Base-by-base conservation (phyloP, 192 early-diverging fungal genomes). In the Podila verticillata region DNA sequence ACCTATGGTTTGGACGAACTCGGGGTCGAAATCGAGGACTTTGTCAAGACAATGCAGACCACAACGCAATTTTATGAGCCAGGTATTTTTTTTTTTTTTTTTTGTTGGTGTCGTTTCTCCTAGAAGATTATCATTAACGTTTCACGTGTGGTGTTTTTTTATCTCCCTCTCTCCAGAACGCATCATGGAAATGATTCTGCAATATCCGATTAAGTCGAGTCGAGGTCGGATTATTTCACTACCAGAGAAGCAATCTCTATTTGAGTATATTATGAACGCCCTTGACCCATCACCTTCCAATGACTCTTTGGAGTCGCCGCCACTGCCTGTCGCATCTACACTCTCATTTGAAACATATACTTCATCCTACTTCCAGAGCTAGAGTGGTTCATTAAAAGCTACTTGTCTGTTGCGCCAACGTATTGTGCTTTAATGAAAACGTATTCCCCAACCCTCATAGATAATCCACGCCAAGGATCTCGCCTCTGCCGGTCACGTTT, bases 1-100 rank as follows among this genome's bases (percentile, higher is more conserved):
- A 68, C 77, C 2, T 80, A 80, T 49, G 77, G 77, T 3, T 48
- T 80, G 0, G 77, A 80, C 39, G 61, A 51, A 3, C 48, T 80
- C n/a, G 61, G 35, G 1, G 44, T 48, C 4, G 65, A 80, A 19
- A 68, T 80, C 19, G n/a, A 59, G 5, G 36, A n/a, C 7, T 80
- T 80, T 29, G 61, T 72, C 69, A 26, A 36, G 0, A 30, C 71
- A 35, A 57, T 80, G 9, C 77, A 57, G n/a, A 26, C 61, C 13
- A 5, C 39, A 5, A 54, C 59, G 4, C 19, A 20, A 1, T 19
- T 28, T 15, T 32, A 59, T 54, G 77, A 72, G 5, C 77, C 77
- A 44, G 59, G 75, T 79, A 72, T 32, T 26, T 56, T 3, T 57
- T 2, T 1, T 2, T 47, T 9, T 28, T 19, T 39, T 44, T 20